Conservation (phyloP, 2,329 filamentous ascomycete species). For the Colletotrichum australisinense region DNA sequence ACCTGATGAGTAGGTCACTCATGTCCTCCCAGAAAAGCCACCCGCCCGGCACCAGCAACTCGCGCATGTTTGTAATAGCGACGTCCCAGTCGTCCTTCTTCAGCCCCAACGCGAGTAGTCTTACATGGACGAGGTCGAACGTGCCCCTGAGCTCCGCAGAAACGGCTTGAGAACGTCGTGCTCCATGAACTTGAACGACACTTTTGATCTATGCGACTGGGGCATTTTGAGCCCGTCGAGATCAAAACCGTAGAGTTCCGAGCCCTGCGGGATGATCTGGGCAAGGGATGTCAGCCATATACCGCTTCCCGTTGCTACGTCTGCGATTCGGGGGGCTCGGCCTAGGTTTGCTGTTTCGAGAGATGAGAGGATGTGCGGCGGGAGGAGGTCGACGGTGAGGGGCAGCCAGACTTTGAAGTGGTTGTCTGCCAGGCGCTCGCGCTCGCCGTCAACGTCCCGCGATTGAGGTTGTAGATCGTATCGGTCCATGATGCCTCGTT, state of each 20-base stretch:
- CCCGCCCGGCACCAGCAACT: slow-evolving; percentile 34
- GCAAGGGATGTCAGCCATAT: slow-evolving; percentile 38
- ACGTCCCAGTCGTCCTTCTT: slow-evolving; percentile 36
- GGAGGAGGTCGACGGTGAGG: slow-evolving; percentile 23
- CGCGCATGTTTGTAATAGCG: slow-evolving; percentile 27
- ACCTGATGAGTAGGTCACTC: slow-evolving; percentile 1
- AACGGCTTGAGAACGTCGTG: slow-evolving; percentile 35
- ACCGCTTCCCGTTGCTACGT: slow-evolving; percentile 38
- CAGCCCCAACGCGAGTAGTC: slow-evolving; percentile 31
- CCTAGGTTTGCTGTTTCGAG: not conserved
- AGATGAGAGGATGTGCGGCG: slow-evolving; percentile 7
- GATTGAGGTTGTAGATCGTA: slow-evolving; percentile 28
- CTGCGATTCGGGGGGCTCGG: slow-evolving; percentile 29
- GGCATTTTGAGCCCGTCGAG: slow-evolving; percentile 36
- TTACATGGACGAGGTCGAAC: slow-evolving; percentile 38
- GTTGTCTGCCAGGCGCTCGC: slow-evolving; percentile 26
- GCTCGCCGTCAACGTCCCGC: slow-evolving; percentile 22
- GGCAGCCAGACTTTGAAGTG: slow-evolving; percentile 32
- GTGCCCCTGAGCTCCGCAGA: slow-evolving; percentile 22
- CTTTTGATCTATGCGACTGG: not conserved
- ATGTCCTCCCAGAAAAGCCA: slow-evolving; percentile 39
- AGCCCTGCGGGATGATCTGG: not conserved
- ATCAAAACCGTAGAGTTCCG: slow-evolving; percentile 38
- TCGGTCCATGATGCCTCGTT: slow-evolving; percentile 7
- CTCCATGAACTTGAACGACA: slow-evolving; percentile 22